Evolutionary conservation across 768 basidiomycete genomes (phyloP).

Genomic region (Rhodosporidiobolus odoratus): DNA sequence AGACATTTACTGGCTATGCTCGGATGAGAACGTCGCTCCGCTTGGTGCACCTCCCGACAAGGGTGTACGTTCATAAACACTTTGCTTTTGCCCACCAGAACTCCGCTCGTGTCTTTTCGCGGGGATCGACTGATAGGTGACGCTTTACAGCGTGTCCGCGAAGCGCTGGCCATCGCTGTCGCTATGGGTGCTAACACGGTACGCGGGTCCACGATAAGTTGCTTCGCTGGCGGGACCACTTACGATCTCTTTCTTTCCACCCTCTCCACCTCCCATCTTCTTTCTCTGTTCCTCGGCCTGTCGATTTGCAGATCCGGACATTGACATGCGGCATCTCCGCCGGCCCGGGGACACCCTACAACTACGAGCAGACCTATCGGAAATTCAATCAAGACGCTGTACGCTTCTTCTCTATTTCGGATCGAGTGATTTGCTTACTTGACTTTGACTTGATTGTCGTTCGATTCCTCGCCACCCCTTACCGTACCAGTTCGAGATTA

Average conservation of each 20-base stretch:
- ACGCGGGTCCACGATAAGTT: too few relatives aligned
- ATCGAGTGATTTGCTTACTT: too few relatives aligned
- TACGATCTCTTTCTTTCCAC: constrained; percentile 15
- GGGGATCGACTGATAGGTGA: not conserved
- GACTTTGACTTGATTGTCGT: not conserved
- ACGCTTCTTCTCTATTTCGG: not conserved
- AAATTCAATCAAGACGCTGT: constrained; percentile 42
- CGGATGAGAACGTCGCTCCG: constrained; percentile 7
- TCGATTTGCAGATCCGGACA: constrained; percentile 13
- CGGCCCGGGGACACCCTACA: constrained; percentile 39
- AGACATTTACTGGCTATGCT: constrained; percentile 40
- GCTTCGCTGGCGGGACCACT: too few relatives aligned
- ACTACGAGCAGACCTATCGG: constrained; percentile 39
- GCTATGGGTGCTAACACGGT: constrained; percentile 43
- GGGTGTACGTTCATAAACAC: not conserved
- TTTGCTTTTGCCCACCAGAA: too few relatives aligned
- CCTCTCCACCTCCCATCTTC: too few relatives aligned
- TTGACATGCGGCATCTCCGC: constrained; percentile 41
- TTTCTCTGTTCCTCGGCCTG: not conserved
- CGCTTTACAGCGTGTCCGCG: constrained; percentile 15
- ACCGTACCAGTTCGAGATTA: not conserved
- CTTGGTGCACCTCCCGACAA: not conserved
- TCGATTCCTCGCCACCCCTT: not conserved
- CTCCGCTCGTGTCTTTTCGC: not conserved
- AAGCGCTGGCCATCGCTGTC: constrained; percentile 38